These are phyloP conservation scores for Pseudocercospora cruenta DNA, from an alignment of 2,329 filamentous ascomycete genomes.

Conservation along the genomic window DNA sequence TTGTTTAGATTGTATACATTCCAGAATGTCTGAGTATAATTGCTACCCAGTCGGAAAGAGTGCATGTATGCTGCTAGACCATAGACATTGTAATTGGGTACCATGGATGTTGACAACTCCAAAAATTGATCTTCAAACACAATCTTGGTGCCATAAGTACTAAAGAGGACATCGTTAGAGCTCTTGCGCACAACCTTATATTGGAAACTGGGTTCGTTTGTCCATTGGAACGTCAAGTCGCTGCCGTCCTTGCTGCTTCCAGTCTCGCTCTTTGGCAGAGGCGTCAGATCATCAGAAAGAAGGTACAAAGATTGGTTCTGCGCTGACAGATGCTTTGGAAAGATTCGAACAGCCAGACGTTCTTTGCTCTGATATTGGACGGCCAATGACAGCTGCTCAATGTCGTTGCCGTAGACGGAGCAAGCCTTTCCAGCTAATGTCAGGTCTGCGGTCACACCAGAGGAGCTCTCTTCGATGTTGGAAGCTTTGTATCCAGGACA, in stretches of 20 bases:
- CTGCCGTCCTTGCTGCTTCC: slow-evolving; percentile 26
- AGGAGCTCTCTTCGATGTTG: slow-evolving; percentile 24
- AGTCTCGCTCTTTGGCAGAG: slow-evolving; percentile 22
- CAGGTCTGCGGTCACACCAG: slow-evolving; percentile 34
- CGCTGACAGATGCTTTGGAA: slow-evolving; percentile 31
- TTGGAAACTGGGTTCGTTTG: slow-evolving; percentile 38
- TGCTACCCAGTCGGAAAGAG: slow-evolving; percentile 36
- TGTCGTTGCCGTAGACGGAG: slow-evolving; percentile 38
- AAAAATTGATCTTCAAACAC: slow-evolving; percentile 41
- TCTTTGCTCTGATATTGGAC: slow-evolving; percentile 35
- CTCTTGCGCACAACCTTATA: slow-evolving; percentile 32
- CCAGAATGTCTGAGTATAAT: slow-evolving; percentile 39
- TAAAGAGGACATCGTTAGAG: slow-evolving; percentile 36
- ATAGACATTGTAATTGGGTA: slow-evolving; percentile 38
- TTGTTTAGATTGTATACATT: slow-evolving; percentile 37
- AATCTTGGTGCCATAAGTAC: slow-evolving; percentile 36
- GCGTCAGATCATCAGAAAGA: slow-evolving; percentile 26
- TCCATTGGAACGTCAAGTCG: slow-evolving; percentile 38
- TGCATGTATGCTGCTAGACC: slow-evolving; percentile 38
- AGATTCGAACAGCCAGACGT: slow-evolving; percentile 35
- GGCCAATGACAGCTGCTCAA: slow-evolving; percentile 28
- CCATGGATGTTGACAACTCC: slow-evolving; percentile 36
- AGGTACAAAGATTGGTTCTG: slow-evolving; percentile 33
- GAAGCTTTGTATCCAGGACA: slow-evolving; percentile 37
- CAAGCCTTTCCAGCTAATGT: slow-evolving; percentile 33